A percentile compares a stretch with the other conserved stretches of the same genome.
phyloP scores from a whole-genome alignment of 768 basidiomycete genomes.

The Serendipita vermifera region DNA sequence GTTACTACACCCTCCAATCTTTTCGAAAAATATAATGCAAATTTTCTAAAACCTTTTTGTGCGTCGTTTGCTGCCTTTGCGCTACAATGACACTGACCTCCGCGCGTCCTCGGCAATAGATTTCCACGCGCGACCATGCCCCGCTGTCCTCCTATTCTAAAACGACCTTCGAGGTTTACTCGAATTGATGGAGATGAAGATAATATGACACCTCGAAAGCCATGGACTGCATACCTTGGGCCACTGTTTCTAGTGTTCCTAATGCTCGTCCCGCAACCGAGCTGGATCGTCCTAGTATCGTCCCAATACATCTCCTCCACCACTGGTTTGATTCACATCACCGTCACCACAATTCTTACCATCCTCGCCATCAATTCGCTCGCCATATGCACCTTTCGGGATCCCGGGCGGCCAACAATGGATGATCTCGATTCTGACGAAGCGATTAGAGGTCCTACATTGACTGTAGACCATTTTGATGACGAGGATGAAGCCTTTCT shows the following conservation, averaged over 20 bases:
- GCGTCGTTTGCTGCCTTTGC: too few relatives aligned
- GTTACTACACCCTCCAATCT: too few relatives aligned
- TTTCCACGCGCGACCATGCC: too few relatives aligned
- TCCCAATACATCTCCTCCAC: slow-evolving; percentile 36
- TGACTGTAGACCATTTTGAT: slow-evolving; percentile 11
- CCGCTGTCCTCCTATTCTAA: slow-evolving; percentile 5
- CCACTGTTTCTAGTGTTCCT: slow-evolving; percentile 33
- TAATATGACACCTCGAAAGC: neutral
- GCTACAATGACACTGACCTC: too few relatives aligned
- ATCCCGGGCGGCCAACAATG: slow-evolving; percentile 42
- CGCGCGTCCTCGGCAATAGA: too few relatives aligned
- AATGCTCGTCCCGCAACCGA: slow-evolving; percentile 62
- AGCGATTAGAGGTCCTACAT: neutral
- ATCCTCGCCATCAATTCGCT: slow-evolving; percentile 62
- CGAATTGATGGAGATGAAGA: neutral
- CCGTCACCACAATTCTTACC: slow-evolving; percentile 48
- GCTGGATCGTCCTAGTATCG: slow-evolving; percentile 51
- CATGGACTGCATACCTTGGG: slow-evolving; percentile 7
- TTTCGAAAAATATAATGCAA: too few relatives aligned
- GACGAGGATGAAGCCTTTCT: slow-evolving; percentile 11
- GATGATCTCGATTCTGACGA: slow-evolving; percentile 24
- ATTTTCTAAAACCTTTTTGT: too few relatives aligned
- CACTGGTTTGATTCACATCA: slow-evolving; percentile 32
- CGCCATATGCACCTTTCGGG: slow-evolving; percentile 55
- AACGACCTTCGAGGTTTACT: neutral